phyloP scores from a whole-genome alignment of 2,329 filamentous ascomycete genomes.

The Helminthosporium solani region DNA sequence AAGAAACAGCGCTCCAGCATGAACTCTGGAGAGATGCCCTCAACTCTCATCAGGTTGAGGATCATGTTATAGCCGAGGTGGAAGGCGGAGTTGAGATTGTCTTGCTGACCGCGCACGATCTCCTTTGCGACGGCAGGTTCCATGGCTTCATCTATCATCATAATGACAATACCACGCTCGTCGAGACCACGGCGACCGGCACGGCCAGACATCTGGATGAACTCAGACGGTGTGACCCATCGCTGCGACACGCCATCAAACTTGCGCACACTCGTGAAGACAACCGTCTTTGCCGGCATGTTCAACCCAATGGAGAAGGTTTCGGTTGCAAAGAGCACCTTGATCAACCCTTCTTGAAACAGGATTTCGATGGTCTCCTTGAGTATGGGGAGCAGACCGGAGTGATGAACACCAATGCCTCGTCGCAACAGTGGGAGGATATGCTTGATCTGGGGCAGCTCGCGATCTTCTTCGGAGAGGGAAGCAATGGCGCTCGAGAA shows the following conservation, averaged over 20 bases:
- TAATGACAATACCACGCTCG: conserved; percentile 97
- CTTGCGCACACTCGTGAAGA: conserved; percentile 96
- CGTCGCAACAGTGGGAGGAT: conserved; percentile 84
- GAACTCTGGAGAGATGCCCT: conserved; percentile 96
- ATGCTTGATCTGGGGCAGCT: conserved; percentile 85
- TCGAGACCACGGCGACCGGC: conserved; percentile 96
- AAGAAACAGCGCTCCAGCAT: conserved; percentile 99
- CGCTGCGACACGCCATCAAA: conserved; percentile 81
- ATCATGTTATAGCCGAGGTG: conserved; percentile 99
- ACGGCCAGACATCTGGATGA: conserved; percentile 98
- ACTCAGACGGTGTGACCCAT: conserved; percentile 91
- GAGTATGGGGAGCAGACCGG: conserved; percentile 87
- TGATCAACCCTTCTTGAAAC: conserved; percentile 97
- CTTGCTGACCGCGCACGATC: conserved; percentile 94
- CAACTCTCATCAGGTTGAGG: conserved; percentile 92
- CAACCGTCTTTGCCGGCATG: conserved; percentile 98
- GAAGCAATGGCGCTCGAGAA: conserved; percentile 92
- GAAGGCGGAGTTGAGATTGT: conserved; percentile 96
- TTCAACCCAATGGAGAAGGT: conserved; percentile 98
- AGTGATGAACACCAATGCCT: conserved; percentile 97
- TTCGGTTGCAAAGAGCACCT: conserved; percentile 95
- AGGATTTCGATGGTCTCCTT: conserved; percentile 99
- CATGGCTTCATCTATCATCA: conserved; percentile 98
- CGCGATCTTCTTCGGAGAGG: conserved; percentile 86
- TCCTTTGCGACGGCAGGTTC: conserved; percentile 91